These are phyloP conservation scores for Microthyrium microscopicum DNA, from an alignment of 2,329 filamentous ascomycete species.

Conservation along the genomic window DNA sequence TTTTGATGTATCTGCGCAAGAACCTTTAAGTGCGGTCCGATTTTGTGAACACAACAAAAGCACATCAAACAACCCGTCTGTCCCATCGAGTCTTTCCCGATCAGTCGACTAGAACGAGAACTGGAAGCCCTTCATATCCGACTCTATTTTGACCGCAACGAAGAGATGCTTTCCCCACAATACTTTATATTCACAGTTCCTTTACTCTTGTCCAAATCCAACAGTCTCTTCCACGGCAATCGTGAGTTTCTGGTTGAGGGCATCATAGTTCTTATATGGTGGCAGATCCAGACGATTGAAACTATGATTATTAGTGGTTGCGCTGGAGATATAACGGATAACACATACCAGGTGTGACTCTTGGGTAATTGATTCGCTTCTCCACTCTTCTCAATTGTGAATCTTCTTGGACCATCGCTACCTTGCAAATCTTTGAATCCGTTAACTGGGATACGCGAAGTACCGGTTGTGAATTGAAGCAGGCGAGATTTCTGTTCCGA, in stretches of 20 bases:
- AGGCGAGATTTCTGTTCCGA: slow-evolving; percentile 95
- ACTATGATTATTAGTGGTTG: slow-evolving; percentile 28
- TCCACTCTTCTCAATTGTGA: slow-evolving; percentile 96
- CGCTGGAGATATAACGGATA: background rate
- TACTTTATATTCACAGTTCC: no score
- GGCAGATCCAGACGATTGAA: slow-evolving; percentile 96
- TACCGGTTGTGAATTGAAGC: slow-evolving; percentile 93
- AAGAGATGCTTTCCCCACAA: no score
- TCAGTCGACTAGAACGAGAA: no score
- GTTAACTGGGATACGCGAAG: slow-evolving; percentile 94
- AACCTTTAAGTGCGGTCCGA: no score
- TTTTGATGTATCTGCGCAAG: no score
- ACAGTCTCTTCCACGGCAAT: slow-evolving; percentile 98
- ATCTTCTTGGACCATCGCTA: slow-evolving; percentile 83
- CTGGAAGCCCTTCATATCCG: no score
- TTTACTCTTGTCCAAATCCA: slow-evolving; percentile 92
- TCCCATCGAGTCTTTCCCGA: no score
- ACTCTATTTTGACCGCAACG: no score
- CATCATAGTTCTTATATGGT: slow-evolving; percentile 77
- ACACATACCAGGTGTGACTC: slow-evolving; percentile 84
- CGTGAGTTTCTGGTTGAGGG: slow-evolving; percentile 74
- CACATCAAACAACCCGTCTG: no score
- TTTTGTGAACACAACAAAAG: no score
- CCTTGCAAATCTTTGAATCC: slow-evolving; percentile 98
- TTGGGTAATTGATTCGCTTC: slow-evolving; percentile 84